These are phyloP conservation scores for Alternaria tenuissima DNA, from an alignment of 2,329 filamentous ascomycete genomes.

Conservation along the genomic window DNA sequence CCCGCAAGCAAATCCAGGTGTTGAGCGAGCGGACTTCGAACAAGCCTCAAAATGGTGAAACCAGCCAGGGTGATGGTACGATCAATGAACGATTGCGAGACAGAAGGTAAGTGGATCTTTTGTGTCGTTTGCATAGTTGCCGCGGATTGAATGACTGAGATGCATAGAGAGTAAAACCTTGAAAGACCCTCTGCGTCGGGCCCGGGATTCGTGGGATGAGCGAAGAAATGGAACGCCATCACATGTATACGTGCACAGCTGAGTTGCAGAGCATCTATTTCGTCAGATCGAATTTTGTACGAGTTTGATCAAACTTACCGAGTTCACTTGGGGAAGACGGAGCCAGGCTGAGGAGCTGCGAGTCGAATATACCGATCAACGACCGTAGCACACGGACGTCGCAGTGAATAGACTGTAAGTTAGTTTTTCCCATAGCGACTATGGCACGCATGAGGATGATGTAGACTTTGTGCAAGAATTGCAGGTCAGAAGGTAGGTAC, in stretches of 20 bases:
- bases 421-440: constrained; percentile 44
- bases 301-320: constrained; percentile 28
- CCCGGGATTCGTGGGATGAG: constrained; percentile 35
- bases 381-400: constrained; percentile 44
- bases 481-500: constrained; percentile 41
- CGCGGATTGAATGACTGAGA: constrained; percentile 42
- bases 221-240: constrained; percentile 49
- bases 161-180: constrained; percentile 44
- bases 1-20: constrained; percentile 46
- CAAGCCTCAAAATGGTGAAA: constrained; percentile 45
- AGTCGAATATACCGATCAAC: constrained; percentile 48
- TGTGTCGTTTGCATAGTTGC: constrained; percentile 30
- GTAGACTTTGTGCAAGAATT: constrained; percentile 46
- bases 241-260: constrained; percentile 48
- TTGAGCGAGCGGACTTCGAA: constrained; percentile 39
- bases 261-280: constrained; percentile 42
- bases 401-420: constrained; percentile 43
- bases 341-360: constrained; percentile 41
- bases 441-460: constrained; percentile 46
- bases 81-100: constrained; percentile 46
- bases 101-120: constrained; percentile 35
- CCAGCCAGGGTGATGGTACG: constrained; percentile 45
- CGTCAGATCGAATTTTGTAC: constrained; percentile 18
- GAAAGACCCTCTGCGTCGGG: constrained; percentile 40
- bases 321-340: constrained; percentile 43